These are phyloP conservation scores for Stagonosporopsis cucurbitacearum DNA, from an alignment of 2,329 filamentous ascomycete genomes.

Conservation along the genomic window DNA sequence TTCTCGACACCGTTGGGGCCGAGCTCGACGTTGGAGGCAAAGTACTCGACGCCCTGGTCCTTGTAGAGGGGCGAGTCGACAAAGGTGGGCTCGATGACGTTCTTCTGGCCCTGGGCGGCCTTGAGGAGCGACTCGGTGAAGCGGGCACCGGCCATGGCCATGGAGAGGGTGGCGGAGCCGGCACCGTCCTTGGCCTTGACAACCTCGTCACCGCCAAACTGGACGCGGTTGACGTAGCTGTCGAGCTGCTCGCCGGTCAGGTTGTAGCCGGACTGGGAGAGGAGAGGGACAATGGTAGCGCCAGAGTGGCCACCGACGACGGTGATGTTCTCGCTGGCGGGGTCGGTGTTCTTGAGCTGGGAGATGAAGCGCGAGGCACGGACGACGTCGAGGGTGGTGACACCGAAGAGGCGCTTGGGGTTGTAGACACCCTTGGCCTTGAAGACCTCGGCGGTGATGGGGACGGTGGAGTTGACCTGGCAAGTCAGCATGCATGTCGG, in stretches of 20 bases:
- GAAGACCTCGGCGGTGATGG: conserved; percentile 96
- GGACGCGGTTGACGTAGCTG: conserved; percentile 88
- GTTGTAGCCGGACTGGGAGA: conserved; percentile 91
- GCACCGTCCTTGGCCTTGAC: conserved; percentile 99
- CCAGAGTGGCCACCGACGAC: conserved; percentile 97
- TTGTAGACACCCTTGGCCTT: conserved; percentile 96
- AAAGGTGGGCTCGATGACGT: conserved; percentile 93
- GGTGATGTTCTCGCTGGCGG: conserved; percentile 90
- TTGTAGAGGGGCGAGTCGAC: conserved; percentile 98
- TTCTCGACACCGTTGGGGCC: conserved; percentile 95
- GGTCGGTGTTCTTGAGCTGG: conserved; percentile 89
- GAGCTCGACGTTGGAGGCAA: conserved; percentile 92
- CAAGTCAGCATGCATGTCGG: conserved; percentile 15
- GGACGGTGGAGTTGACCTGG: conserved; percentile 95
- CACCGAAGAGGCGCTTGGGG: conserved; percentile 98
- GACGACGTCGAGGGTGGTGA: conserved; percentile 98
- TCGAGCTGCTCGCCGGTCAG: conserved; percentile 77
- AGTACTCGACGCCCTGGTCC: conserved; percentile 97
- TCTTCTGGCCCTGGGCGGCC: conserved; percentile 91
- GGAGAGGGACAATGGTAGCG: conserved; percentile 96
- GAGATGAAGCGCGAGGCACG: conserved; percentile 97
- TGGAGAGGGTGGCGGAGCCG: conserved; percentile 95
- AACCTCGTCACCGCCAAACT: conserved; percentile 99
- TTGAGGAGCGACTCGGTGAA: conserved; percentile 92
- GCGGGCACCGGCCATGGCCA: conserved; percentile 91